Evolutionary conservation across 73 alveolate genomes (phyloP), one percentile per base, ranked within the genome.

Genomic region (Paramecium tetraurelia): DNA sequence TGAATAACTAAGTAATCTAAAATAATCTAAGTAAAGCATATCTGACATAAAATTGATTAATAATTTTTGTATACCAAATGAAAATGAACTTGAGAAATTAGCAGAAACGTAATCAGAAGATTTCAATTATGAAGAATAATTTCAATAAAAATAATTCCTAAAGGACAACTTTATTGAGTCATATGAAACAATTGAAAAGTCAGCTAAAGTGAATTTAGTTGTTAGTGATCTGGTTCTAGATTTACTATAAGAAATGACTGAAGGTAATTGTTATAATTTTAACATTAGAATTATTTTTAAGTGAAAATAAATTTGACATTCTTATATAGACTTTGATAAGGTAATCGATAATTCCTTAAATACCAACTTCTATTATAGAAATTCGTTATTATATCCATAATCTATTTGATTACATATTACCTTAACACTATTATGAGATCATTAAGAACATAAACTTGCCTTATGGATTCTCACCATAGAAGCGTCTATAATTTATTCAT

Each of bases 31-130:
- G 43, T 5, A 80, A 80, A 31, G 46, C 27, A 31, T 33, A 5
- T 63, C 46, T 3, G 84, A 63, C 14, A 63, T 63, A 1, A 63
- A 63, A 18, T 33, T 63, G 11, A 33, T 63, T 4, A 63, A 63
- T 63, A 63, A 63, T 63, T 63, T 63, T 12, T 63, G 84, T 33
- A 8, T 63, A 10, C 14, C 24, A 12, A 10, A 63, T 12, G 84
- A 63, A 9, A 63, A 63, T 63, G 84, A 63, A 27, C 41, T 63
- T 27, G 84, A 63, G 14, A 63, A 80, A 46, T 31, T 80, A 18
- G 63, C 68, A 21, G 90, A 80, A 80, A 80, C 90, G 0, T 80
- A 43, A 44, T 80, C 90, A 24, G 90, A 80, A 80, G 71, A 53
- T 18, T 53, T 53, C 22, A 53, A 53, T 53, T 53, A 22, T 53